Evolutionary conservation across 208 protist genomes (phyloP).

Genomic region (Baffinella frigidus): DNA sequence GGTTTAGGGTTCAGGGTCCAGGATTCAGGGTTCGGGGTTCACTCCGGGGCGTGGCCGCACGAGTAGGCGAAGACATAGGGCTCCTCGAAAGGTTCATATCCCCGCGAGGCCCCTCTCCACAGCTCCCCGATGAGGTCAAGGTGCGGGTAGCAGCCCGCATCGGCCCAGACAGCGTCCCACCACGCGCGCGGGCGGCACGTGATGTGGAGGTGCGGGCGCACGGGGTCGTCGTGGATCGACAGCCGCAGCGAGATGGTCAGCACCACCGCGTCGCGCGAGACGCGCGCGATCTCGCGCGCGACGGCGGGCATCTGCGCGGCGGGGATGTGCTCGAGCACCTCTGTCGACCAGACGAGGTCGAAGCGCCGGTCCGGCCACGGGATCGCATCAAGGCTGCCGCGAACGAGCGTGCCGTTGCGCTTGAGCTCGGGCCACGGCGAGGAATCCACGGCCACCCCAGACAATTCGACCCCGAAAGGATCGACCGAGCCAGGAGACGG

Average conservation of each 20-base stretch:
- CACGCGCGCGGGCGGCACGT: too few species aligned
- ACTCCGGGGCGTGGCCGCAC: background rate
- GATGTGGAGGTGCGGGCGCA: background rate
- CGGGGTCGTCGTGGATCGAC: background rate
- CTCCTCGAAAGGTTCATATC: background rate
- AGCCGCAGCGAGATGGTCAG: background rate
- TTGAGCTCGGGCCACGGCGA: background rate
- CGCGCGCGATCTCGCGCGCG: background rate
- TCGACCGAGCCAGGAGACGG: background rate
- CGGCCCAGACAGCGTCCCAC: background rate
- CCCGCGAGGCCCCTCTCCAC: background rate
- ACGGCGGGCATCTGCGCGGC: background rate
- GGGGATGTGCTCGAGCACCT: background rate
- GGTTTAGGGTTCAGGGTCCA: too few species aligned
- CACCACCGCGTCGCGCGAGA: background rate
- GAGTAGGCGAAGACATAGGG: background rate
- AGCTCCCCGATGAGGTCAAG: background rate
- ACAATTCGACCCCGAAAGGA: background rate
- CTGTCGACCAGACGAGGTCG: background rate
- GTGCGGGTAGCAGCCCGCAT: background rate
- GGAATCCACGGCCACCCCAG: background rate
- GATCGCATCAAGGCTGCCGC: background rate
- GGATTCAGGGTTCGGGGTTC: too few species aligned
- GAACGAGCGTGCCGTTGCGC: background rate
- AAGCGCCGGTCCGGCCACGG: background rate